Conservation (phyloP, 2,329 filamentous ascomycete genomes). For the Pestalotiopsis fici region DNA sequence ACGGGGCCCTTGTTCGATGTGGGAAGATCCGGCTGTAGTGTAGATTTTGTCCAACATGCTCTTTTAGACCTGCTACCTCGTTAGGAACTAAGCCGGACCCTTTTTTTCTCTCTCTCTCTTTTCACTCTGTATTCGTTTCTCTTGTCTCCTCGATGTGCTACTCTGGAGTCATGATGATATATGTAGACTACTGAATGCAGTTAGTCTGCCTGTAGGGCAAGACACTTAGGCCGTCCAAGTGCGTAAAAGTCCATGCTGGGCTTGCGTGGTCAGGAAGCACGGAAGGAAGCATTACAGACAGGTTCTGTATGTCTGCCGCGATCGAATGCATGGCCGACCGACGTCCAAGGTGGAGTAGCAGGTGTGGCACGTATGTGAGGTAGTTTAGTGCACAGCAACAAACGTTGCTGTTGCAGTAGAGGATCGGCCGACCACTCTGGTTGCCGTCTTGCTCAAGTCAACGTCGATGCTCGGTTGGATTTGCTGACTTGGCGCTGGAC, state of each 20-base stretch:
- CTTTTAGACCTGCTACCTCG: not conserved
- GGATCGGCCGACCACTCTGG: not conserved
- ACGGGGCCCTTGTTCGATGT: not conserved
- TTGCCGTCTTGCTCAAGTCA: not conserved
- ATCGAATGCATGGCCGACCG: not conserved
- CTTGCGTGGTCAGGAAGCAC: slow-evolving; percentile 4
- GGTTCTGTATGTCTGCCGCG: not conserved
- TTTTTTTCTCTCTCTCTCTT: no score
- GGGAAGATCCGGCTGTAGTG: not conserved
- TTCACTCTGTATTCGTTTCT: not conserved
- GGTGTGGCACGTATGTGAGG: not conserved
- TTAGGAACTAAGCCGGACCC: not conserved
- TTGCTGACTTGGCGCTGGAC: not conserved
- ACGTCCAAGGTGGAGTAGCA: not conserved
- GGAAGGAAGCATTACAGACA: not conserved
- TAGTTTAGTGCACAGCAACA: not conserved
- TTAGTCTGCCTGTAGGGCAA: slow-evolving; percentile 3
- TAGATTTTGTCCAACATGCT: slow-evolving; percentile 1
- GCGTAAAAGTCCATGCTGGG: slow-evolving; percentile 7
- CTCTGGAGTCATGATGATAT: not conserved
- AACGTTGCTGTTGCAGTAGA: not conserved
- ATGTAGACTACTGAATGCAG: not conserved
- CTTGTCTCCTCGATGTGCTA: not conserved
- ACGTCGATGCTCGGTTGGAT: not conserved
- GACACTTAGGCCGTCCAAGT: not conserved